Conservation (phyloP, 345 rosid species). For the Firmiana major region DNA sequence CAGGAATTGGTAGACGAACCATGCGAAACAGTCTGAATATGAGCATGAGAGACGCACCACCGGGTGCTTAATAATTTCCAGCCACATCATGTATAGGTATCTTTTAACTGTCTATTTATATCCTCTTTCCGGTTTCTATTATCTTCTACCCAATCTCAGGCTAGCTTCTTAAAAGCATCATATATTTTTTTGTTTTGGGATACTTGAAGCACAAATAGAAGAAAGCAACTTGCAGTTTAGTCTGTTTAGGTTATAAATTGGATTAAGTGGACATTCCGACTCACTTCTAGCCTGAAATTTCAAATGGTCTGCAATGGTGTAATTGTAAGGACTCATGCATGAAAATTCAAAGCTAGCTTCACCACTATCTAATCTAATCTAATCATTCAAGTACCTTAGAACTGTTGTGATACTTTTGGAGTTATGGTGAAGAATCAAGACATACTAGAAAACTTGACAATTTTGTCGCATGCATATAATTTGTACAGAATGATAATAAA, state of each 20-base stretch:
- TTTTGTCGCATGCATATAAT: background rate
- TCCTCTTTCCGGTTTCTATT: background rate
- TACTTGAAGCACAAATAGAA: background rate
- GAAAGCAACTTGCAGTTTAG: background rate
- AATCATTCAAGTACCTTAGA: background rate
- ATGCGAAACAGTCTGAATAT: slow-evolving; percentile 91
- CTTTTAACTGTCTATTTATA: background rate
- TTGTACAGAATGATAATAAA: background rate
- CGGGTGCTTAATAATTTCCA: slow-evolving; percentile 33
- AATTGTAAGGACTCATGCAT: background rate
- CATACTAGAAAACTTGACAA: background rate
- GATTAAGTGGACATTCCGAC: background rate
- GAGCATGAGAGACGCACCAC: slow-evolving; percentile 82
- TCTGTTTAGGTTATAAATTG: background rate
- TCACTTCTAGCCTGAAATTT: background rate
- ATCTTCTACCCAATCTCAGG: background rate
- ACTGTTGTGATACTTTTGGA: background rate
- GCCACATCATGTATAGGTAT: slow-evolving; percentile 31
- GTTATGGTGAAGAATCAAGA: background rate
- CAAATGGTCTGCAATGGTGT: background rate
- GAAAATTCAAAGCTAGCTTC: background rate
- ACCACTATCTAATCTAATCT: background rate
- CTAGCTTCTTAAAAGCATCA: background rate
- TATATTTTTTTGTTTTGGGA: background rate
- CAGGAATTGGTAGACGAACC: slow-evolving; percentile 95